Evolutionary conservation across 345 rosid species (phyloP), one percentile per base, ranked within the genome.

Genomic region (Viola odorata): DNA sequence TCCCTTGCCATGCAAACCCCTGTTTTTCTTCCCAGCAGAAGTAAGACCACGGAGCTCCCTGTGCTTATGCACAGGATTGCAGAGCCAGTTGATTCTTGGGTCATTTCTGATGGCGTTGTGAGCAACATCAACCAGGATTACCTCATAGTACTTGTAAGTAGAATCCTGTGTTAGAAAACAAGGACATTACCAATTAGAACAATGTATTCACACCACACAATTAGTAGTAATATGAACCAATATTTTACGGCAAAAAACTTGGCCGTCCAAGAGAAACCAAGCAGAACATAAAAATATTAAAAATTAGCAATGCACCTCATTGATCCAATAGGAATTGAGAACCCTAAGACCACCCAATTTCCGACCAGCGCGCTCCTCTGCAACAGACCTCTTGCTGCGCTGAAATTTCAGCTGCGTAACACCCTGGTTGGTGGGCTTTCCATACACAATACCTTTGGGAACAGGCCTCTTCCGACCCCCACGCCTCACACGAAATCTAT

Each of bases 361-460:
- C 73, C 80, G 45, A 12, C 80, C 80, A 14, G 80, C 76, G 10
- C 80, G 73, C 70, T 76, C 80, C 61, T 76, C 80, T 6, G 80
- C 80, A 11, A 76, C 80, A 7, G 73, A 76, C 12, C 80, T 67
- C 80, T 76, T 76, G 65, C 79, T 75, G 15, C 79, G 69, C 58
- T 71, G 75, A 49, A 76, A 75, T 59, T 75, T 75, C 59, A 75
- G 70, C 44, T 75, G 79, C 4, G 79, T 75, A 58, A 75, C 76
- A 47, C 79, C 79, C 69, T 75, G 79, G 49, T 75, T 75, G 45
- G 73, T 75, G 55, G 79, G 76, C 48, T 75, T 75, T 7, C 79
- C 79, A 58, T 75, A 75, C 55, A 75, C 79, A 67, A 75, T 75
- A 60, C 79, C 79, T 69, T 75, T 75, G 53, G 79, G 76, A 36